Evolutionary conservation across 768 basidiomycete species (phyloP).

Genomic region (Boletus speciosus): DNA sequence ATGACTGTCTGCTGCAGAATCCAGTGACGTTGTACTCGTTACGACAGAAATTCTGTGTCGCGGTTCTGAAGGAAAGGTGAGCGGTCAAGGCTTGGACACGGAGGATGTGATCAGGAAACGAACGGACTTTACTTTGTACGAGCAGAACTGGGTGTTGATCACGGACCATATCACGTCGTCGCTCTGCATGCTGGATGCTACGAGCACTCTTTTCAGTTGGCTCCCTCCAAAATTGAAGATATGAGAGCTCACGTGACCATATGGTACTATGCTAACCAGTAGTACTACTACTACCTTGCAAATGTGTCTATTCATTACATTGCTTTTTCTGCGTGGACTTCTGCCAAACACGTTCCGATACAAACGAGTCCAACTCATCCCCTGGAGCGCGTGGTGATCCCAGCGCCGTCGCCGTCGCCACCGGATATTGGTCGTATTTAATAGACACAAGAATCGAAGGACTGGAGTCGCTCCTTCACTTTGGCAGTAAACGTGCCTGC

Average conservation of each 20-base stretch:
- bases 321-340: neutral
- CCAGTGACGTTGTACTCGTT: constrained; percentile 99
- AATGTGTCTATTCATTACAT: neutral
- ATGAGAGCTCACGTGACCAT: constrained; percentile 10
- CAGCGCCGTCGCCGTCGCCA: neutral
- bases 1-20: constrained; percentile 90
- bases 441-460: neutral
- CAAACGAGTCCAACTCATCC: too few species aligned
- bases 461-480: neutral
- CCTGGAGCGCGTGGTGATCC: neutral
- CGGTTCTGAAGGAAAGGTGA: constrained; percentile 53
- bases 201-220: neutral
- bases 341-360: neutral
- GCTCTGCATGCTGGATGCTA: constrained; percentile 59
- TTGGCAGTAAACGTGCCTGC: neutral
- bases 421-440: neutral
- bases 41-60: constrained; percentile 96
- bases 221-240: neutral
- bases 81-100: constrained; percentile 8
- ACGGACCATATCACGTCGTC: constrained; percentile 99
- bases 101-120: neutral
- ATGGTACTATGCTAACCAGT: too few species aligned
- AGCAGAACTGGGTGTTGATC: constrained; percentile 93
- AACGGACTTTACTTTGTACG: constrained; percentile 98
- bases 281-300: too few species aligned